Evolutionary conservation across 129 eudicot genomes (phyloP).

Genomic region (Kitagawia praeruptora): DNA sequence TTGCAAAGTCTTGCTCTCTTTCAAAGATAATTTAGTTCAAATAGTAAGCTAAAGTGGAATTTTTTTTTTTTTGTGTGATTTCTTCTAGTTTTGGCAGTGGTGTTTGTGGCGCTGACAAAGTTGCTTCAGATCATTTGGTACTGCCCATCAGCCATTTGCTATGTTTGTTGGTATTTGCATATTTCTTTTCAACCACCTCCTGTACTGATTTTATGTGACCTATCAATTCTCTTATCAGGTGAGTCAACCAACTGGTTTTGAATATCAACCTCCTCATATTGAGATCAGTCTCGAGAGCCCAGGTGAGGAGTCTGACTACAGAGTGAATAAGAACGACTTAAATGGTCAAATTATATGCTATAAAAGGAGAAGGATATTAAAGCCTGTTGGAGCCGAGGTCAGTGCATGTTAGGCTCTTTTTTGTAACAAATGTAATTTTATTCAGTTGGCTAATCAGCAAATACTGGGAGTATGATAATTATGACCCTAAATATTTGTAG

Average conservation of each 20-base stretch:
- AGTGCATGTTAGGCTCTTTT: not conserved
- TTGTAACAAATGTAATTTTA: not conserved
- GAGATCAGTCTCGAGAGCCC: conserved; percentile 23
- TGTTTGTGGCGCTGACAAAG: conserved; percentile 10
- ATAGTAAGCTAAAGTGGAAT: not conserved
- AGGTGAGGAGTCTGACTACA: conserved; percentile 15
- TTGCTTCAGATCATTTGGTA: conserved; percentile 24
- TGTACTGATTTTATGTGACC: not conserved
- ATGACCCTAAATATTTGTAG: not conserved
- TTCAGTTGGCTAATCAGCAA: conserved; percentile 4
- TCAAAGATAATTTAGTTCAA: not conserved
- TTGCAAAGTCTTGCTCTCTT: not conserved
- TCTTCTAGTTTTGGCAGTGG: conserved; percentile 20
- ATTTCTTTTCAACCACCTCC: not conserved
- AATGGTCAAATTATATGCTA: conserved; percentile 30
- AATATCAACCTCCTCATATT: conserved; percentile 13
- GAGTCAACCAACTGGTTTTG: conserved; percentile 17
- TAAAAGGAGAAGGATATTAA: conserved; percentile 28
- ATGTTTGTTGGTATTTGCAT: not conserved
- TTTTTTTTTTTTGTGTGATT: not conserved
- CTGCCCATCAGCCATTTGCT: not conserved
- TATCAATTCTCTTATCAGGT: conserved; percentile 15
- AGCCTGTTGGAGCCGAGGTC: conserved; percentile 20
- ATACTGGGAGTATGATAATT: not conserved
- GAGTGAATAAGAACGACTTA: conserved; percentile 11